Conservation (phyloP, 768 basidiomycete genomes). For the Suillus spraguei region DNA sequence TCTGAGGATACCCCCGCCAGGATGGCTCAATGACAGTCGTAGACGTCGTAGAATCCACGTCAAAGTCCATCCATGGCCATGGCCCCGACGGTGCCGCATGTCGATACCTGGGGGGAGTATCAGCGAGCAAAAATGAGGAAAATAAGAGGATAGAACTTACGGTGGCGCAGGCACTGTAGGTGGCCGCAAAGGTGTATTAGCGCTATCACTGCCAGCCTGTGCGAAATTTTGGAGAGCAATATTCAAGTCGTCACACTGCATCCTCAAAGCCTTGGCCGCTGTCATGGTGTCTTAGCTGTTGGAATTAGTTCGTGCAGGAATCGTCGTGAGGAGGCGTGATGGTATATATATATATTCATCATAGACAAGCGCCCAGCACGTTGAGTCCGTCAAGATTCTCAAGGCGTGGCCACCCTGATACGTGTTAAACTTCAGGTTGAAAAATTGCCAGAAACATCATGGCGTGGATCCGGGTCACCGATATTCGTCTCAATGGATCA, state of each 20-base stretch:
- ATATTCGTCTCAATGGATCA: too few relatives aligned
- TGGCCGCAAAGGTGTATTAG: not conserved
- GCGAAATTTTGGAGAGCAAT: not conserved
- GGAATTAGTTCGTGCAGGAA: not conserved
- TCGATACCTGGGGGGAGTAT: constrained; percentile 14
- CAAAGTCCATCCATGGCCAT: constrained; percentile 36
- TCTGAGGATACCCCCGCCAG: constrained; percentile 30
- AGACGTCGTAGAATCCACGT: not conserved
- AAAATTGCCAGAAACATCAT: too few relatives aligned
- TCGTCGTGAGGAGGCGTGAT: not conserved
- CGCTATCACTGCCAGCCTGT: too few relatives aligned
- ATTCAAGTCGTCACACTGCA: too few relatives aligned
- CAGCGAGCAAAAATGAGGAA: not conserved
- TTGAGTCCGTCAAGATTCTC: too few relatives aligned
- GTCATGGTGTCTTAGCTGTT: not conserved
- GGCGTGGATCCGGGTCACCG: too few relatives aligned
- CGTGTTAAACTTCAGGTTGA: too few relatives aligned
- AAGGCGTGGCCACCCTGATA: too few relatives aligned
- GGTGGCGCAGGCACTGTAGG: constrained; percentile 4
- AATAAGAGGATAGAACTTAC: not conserved
- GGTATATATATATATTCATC: not conserved
- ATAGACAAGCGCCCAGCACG: not conserved
- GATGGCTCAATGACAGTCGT: not conserved
- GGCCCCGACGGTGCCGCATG: constrained; percentile 31
- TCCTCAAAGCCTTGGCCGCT: not conserved